Evolutionary conservation across 1,284 basidiomycete genomes (phyloP), one percentile per base, ranked within the genome.

Genomic region (Puccinia sorghi): DNA sequence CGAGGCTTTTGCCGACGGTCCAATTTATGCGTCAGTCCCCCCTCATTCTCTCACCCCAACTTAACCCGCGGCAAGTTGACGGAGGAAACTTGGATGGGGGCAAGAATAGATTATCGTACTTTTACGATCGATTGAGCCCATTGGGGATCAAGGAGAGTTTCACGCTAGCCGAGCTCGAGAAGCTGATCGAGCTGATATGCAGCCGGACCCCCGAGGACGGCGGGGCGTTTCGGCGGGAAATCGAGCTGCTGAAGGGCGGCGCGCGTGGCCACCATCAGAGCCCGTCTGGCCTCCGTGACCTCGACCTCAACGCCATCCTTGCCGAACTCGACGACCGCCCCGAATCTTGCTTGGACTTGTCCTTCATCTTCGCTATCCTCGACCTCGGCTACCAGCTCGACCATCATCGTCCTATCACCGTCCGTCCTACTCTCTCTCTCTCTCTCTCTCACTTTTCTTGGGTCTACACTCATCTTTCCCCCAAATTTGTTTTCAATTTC

Each of bases 271-370:
- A 41, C 61, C 32, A 32, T 32, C 32, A 63, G 69, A 72, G n/a
- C 77, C 80, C 0, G 77, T 81, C 9, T 6, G 15, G 5, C 37
- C 59, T 61, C 59, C 6, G 37, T 12, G 59, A 61, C 37, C 59
- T 61, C 27, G 37, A 61, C 37, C 59, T 61, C 17, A 13, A 61
- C 15, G 20, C 3, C 17, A 87, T 92, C 25, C 89, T 95, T 86
- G 87, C 86, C 0, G 94, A 97, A 83, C 87, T 98, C 13, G 86
- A 89, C 72, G 92, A 88, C 75, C 87, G 94, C 12, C 94, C 96
- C 0, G 96, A 98, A 86, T 93, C 91, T 86, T 99, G 96, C 85
- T 88, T 98, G 64, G 96, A 99, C 85, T 85, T 98, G 83, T 97
- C 93, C 48, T 99, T 95, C 85, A 94, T 96, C 93, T 90, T 97